phyloP scores from a whole-genome alignment of 768 basidiomycete genomes.

The Mrakia hoshinonis region DNA sequence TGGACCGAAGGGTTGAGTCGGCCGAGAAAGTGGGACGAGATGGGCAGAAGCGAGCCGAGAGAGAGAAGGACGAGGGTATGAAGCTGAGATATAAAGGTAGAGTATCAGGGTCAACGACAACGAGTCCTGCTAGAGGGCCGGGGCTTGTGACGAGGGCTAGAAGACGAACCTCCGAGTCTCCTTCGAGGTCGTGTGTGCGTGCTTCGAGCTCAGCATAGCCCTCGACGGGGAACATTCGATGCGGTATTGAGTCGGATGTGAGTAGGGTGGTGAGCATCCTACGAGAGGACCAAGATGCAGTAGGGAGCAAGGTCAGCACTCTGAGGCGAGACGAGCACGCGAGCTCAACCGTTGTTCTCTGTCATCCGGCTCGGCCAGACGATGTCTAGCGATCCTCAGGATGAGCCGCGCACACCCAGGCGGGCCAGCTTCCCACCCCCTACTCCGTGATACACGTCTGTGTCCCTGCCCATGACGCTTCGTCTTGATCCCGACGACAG shows the following conservation, averaged over 20 bases:
- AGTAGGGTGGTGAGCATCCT: constrained; percentile 82
- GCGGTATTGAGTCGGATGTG: constrained; percentile 86
- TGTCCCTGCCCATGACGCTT: too few species aligned
- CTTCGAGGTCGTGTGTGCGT: constrained; percentile 56
- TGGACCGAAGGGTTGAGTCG: constrained; percentile 46
- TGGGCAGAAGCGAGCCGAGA: constrained; percentile 79
- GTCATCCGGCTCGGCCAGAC: background rate
- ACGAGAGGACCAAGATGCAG: constrained; percentile 61
- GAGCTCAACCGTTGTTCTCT: background rate
- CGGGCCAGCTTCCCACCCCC: too few species aligned
- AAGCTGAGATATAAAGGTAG: constrained; percentile 31
- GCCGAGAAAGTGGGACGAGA: constrained; percentile 51
- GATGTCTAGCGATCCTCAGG: too few species aligned
- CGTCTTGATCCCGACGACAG: too few species aligned
- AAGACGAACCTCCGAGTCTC: constrained; percentile 56
- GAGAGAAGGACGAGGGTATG: constrained; percentile 86
- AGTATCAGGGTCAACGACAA: too few species aligned
- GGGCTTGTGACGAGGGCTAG: background rate
- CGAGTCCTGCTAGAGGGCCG: background rate
- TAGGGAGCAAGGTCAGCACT: background rate
- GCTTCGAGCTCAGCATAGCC: constrained; percentile 68
- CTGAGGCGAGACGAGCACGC: background rate
- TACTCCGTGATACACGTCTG: too few species aligned
- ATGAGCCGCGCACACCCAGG: too few species aligned
- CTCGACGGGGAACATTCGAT: constrained; percentile 79